These are phyloP conservation scores for Perkinsus olseni DNA, from an alignment of 169 alveolate species.

Conservation along the genomic window DNA sequence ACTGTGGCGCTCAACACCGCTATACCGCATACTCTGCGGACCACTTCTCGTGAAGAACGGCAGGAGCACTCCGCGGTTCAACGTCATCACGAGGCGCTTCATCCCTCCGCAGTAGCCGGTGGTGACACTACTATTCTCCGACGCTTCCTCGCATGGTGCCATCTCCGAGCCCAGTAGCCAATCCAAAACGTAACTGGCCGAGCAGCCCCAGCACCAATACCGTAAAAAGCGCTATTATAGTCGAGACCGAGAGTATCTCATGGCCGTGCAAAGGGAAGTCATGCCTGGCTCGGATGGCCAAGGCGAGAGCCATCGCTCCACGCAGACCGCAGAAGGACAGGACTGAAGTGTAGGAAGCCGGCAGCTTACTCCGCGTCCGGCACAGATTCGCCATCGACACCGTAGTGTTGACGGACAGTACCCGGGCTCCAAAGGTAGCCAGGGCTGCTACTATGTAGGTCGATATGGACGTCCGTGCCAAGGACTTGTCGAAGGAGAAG, in stretches of 20 bases:
- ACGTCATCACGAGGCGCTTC: neutral
- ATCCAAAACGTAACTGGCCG: neutral
- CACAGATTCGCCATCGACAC: constrained; percentile 20
- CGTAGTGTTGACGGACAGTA: constrained; percentile 20
- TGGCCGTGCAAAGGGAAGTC: constrained; percentile 29
- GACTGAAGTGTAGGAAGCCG: neutral
- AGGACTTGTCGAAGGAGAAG: constrained; percentile 22
- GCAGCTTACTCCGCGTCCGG: neutral
- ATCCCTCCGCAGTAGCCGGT: neutral
- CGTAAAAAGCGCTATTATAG: constrained; percentile 21
- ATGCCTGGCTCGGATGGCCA: constrained; percentile 32
- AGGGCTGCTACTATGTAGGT: neutral
- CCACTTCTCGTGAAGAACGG: neutral
- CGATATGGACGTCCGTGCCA: constrained; percentile 5
- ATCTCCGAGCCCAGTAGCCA: neutral
- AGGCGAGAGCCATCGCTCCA: constrained; percentile 39
- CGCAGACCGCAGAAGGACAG: constrained; percentile 29
- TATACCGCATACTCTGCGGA: neutral
- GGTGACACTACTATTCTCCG: neutral
- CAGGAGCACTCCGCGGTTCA: neutral
- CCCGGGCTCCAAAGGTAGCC: constrained; percentile 6
- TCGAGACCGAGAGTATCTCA: constrained; percentile 22
- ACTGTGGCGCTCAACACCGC: neutral
- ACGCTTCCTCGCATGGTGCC: neutral
- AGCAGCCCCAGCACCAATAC: constrained; percentile 23